Conservation (phyloP, 176 grass and related monocot genomes). For the Aegilops longissima region DNA sequence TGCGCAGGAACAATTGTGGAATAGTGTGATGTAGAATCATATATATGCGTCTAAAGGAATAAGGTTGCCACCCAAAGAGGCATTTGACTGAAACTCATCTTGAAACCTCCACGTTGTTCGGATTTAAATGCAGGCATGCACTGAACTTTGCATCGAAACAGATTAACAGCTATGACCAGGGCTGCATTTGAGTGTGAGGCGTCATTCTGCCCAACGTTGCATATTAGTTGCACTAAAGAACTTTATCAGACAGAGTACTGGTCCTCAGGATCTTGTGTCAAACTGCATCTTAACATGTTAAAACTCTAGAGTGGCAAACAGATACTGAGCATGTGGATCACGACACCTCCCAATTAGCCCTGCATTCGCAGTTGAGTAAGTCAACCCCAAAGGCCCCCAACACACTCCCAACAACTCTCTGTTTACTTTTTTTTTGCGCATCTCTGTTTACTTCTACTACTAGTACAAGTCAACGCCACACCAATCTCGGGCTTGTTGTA, state of each 20-base stretch:
- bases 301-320: conserved; percentile 6
- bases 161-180: neutral
- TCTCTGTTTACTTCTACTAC: neutral
- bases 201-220: too few relatives aligned
- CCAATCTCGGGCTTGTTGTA: too few relatives aligned
- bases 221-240: neutral
- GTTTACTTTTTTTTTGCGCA: neutral
- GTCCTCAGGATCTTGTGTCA: neutral
- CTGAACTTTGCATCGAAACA: neutral
- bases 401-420: neutral
- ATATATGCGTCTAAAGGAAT: neutral
- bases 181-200: neutral
- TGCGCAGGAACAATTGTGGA: neutral
- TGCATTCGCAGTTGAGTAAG: neutral
- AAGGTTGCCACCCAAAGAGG: neutral
- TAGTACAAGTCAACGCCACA: neutral
- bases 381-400: neutral
- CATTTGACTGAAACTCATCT: neutral
- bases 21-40: neutral
- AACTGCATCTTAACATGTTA: too few relatives aligned
- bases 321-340: neutral
- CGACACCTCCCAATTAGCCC: neutral
- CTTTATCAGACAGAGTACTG: neutral
- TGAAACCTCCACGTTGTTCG: neutral
- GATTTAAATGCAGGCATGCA: neutral